phyloP scores from a whole-genome alignment of 2,329 filamentous ascomycete genomes.

The Alternaria postmessia region DNA sequence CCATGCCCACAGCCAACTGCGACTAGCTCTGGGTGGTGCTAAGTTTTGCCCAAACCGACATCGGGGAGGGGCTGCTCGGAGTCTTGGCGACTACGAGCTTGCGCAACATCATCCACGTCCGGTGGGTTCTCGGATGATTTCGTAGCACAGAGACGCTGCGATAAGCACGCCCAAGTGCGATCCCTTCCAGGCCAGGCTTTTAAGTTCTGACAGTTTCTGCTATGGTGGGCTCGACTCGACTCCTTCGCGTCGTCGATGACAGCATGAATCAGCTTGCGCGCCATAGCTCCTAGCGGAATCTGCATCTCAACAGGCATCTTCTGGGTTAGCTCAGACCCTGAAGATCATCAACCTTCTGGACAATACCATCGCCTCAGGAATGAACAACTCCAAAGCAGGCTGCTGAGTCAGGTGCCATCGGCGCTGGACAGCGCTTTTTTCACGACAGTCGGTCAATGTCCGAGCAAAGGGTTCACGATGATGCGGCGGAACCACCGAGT shows the following conservation, averaged over 20 bases:
- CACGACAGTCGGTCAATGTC: slow-evolving; percentile 10
- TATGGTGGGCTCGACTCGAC: neutral
- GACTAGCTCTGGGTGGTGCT: neutral
- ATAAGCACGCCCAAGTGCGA: neutral
- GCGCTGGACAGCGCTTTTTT: neutral
- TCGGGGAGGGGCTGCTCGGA: neutral
- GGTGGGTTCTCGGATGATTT: neutral
- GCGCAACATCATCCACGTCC: neutral
- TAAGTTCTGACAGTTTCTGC: neutral
- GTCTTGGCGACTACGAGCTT: neutral
- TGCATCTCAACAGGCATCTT: slow-evolving; percentile 5
- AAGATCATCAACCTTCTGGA: slow-evolving; percentile 9
- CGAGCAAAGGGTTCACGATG: slow-evolving; percentile 3
- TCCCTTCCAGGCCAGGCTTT: neutral
- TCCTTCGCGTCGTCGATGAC: neutral
- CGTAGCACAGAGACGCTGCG: neutral
- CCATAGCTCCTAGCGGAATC: slow-evolving; percentile 5
- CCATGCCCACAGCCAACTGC: neutral
- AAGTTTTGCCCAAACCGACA: neutral
- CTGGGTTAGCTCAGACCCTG: slow-evolving; percentile 16
- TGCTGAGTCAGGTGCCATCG: neutral
- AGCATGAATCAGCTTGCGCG: slow-evolving; percentile 8
- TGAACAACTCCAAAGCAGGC: neutral
- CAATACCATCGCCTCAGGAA: neutral
- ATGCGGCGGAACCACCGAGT: slow-evolving; percentile 27